A percentile compares a stretch with the other conserved stretches of the same genome.
Conservation (phyloP, 164 flowering plant genomes). For the Aristolochia fimbriata region DNA sequence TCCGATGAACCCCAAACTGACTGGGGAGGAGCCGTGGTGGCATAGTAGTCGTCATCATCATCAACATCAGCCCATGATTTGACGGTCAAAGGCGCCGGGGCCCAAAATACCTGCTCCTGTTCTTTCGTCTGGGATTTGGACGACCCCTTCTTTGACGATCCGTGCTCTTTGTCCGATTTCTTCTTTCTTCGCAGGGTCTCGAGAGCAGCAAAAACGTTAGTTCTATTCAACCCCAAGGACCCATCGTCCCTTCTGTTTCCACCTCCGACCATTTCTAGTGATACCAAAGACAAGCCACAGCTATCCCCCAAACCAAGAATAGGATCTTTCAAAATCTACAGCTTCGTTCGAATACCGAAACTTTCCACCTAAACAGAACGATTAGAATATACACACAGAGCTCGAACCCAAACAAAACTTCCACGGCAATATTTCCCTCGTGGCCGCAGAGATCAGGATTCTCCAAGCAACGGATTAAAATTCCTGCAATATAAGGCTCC, state of each 20-base stretch:
- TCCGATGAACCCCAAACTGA: constrained; percentile 38
- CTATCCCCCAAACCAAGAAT: too few species aligned
- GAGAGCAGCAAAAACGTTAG: constrained; percentile 55
- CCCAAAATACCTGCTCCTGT: constrained; percentile 61
- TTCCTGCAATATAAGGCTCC: too few species aligned
- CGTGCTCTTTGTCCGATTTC: constrained; percentile 44
- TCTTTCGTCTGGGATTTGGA: constrained; percentile 32
- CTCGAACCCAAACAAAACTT: too few species aligned
- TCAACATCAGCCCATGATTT: constrained; percentile 95
- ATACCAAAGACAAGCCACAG: not conserved
- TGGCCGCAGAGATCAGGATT: too few species aligned
- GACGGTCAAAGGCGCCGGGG: constrained; percentile 53
- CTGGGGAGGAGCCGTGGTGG: constrained; percentile 60
- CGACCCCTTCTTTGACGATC: constrained; percentile 38
- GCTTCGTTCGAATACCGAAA: too few species aligned
- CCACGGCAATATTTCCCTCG: too few species aligned
- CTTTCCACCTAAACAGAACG: too few species aligned
- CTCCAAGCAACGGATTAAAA: too few species aligned
- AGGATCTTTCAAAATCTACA: too few species aligned
- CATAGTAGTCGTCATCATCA: constrained; percentile 82
- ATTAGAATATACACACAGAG: too few species aligned
- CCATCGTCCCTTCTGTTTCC: constrained; percentile 47
- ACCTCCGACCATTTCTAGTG: constrained; percentile 43
- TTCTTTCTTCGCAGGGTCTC: constrained; percentile 51
- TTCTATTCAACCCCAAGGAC: constrained; percentile 27